These are phyloP conservation scores for Boletus rubropictus DNA, from an alignment of 768 basidiomycete genomes.

Conservation along the genomic window DNA sequence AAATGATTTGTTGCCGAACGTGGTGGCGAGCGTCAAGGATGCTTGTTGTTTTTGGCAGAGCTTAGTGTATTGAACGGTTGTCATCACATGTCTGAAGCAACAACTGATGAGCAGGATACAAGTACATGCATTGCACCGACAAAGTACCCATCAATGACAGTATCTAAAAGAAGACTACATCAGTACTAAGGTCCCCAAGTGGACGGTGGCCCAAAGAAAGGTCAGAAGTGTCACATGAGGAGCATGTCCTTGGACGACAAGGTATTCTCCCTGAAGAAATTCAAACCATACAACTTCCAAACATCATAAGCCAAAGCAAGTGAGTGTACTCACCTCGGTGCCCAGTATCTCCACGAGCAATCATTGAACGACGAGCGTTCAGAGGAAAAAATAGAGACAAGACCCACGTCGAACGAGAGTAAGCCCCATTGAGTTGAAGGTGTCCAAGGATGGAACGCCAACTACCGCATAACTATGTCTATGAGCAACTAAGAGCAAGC, in stretches of 20 bases:
- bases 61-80: neutral
- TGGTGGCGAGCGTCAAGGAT: neutral
- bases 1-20: neutral
- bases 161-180: slow-evolving; percentile 1
- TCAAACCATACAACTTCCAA: slow-evolving; percentile 49
- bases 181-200: neutral
- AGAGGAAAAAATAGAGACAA: slow-evolving; percentile 34
- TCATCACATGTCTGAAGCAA: neutral
- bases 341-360: slow-evolving; percentile 11
- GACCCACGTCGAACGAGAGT: slow-evolving; percentile 64
- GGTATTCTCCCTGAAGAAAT: slow-evolving; percentile 94
- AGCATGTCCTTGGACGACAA: slow-evolving; percentile 52
- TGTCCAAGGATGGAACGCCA: slow-evolving; percentile 29
- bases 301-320: slow-evolving; percentile 45
- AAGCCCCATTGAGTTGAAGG: slow-evolving; percentile 89
- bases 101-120: neutral
- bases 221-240: slow-evolving; percentile 61
- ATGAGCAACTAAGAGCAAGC: slow-evolving; percentile 66
- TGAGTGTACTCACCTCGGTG: slow-evolving; percentile 20
- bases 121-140: neutral
- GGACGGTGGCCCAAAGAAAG: neutral
- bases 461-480: slow-evolving; percentile 86
- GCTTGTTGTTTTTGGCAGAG: neutral
- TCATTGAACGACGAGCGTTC: slow-evolving; percentile 49
- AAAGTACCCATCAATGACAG: neutral